Conservation (phyloP, 352 stramenopile genomes). For the Hyaloperonospora arabidopsidis region DNA sequence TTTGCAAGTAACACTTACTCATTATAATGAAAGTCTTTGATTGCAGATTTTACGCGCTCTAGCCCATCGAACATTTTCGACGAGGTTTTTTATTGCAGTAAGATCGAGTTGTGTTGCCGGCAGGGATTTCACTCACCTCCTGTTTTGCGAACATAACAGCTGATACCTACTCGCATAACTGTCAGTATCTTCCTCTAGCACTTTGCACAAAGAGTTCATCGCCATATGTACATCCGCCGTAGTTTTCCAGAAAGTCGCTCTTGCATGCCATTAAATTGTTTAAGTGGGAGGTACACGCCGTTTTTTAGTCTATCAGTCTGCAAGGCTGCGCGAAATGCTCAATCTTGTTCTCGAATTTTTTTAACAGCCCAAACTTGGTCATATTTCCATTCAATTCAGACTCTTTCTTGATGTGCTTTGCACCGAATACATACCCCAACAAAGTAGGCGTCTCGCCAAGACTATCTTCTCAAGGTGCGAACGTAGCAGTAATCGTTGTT, state of each 20-base stretch:
- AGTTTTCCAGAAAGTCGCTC: slow-evolving; percentile 63
- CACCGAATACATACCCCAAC: slow-evolving; percentile 93
- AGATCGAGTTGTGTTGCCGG: slow-evolving; percentile 29
- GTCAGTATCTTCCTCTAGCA: slow-evolving; percentile 61
- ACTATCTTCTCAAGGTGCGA: slow-evolving; percentile 75
- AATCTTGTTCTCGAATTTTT: slow-evolving; percentile 89
- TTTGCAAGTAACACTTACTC: slow-evolving; percentile 47
- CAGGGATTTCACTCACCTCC: slow-evolving; percentile 39
- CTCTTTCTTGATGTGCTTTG: slow-evolving; percentile 93
- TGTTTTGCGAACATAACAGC: slow-evolving; percentile 38
- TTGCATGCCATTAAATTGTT: slow-evolving; percentile 89
- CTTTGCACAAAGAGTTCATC: slow-evolving; percentile 49
- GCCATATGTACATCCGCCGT: slow-evolving; percentile 72
- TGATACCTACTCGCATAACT: slow-evolving; percentile 39
- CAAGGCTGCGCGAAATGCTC: slow-evolving; percentile 74
- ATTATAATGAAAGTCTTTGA: slow-evolving; percentile 47
- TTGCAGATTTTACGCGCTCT: slow-evolving; percentile 18
- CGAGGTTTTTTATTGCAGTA: slow-evolving; percentile 29
- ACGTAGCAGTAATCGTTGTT: slow-evolving; percentile 96
- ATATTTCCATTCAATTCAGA: slow-evolving; percentile 89
- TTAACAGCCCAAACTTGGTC: slow-evolving; percentile 83
- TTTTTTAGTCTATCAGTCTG: slow-evolving; percentile 85
- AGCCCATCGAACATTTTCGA: slow-evolving; percentile 25
- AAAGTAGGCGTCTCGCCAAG: slow-evolving; percentile 96
- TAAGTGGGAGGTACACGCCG: slow-evolving; percentile 85